Evolutionary conservation across 768 basidiomycete species (phyloP), one percentile per base, ranked within the genome.

Genomic region (Suillus lakei): DNA sequence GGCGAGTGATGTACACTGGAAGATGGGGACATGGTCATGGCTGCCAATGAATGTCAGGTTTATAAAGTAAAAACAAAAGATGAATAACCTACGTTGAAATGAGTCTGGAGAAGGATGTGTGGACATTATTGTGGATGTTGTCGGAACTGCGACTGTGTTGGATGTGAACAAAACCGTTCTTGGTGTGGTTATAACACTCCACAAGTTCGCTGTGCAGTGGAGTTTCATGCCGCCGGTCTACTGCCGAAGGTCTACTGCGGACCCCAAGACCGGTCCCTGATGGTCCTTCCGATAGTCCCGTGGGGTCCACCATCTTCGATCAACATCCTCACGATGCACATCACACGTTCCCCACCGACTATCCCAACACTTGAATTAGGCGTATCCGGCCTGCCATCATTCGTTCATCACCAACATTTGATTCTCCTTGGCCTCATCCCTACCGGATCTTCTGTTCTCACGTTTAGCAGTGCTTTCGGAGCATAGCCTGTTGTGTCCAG

Each of bases 1-100:
- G 81, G 74, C 32, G 80, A 75, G 68, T 69, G 41, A 56, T 69
- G 74, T 9, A 64, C 63, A 28, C 38, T 58, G 5, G 56, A 18
- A 58, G 56, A 39, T 12, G 66, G 69, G 10, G 66, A 58, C 51
- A 66, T 61, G 60, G 68, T 64, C 66, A 64, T 71, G 58, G 66
- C 71, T 76, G 23, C 9, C 18, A 39, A 58, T 16, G 26, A 39
- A 39, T 10, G 56, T 58, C 56, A 58, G 56, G 5, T 28, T 21
- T 59, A 8, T 34, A 41, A 51, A 12, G 64, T 39, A 34, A 65
- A 36, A 58, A 38, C 51, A 9, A 38, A 43, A 32, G n/a, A 30
- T 10, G 7, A 23, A 41, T 10, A 10, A 66, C 73, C 26, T 63
- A 64, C 73, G 12, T 66, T 76, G 70, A 21, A 70, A 69, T 2